These are phyloP conservation scores for Mortierella sp. DNA, from an alignment of 371 early-diverging fungal genomes.

Conservation along the genomic window DNA sequence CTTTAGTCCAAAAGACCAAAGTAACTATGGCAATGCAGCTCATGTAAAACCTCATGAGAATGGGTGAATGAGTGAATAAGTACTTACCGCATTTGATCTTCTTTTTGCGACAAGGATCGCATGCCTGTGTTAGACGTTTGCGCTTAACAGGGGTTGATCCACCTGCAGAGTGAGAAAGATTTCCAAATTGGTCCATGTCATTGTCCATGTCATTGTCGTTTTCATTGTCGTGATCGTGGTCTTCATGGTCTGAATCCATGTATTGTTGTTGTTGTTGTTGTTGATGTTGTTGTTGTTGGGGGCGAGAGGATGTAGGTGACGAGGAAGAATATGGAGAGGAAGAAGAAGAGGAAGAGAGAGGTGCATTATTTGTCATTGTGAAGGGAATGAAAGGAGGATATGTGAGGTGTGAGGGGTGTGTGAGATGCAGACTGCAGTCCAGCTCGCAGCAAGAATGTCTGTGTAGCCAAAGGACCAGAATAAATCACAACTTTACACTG, in stretches of 20 bases:
- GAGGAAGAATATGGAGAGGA: neutral
- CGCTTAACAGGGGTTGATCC: slow-evolving; percentile 61
- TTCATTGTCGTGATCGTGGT: slow-evolving; percentile 19
- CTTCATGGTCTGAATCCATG: slow-evolving; percentile 11
- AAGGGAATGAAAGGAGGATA: neutral
- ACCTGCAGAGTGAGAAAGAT: neutral
- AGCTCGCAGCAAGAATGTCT: neutral
- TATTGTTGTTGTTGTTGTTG: neutral
- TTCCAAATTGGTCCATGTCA: slow-evolving; percentile 21
- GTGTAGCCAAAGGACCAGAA: no score
- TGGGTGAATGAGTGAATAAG: no score
- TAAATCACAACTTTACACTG: no score
- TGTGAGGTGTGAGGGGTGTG: neutral
- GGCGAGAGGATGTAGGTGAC: slow-evolving; percentile 1
- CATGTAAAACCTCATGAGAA: no score
- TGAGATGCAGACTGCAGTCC: neutral
- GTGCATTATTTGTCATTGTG: slow-evolving; percentile 2
- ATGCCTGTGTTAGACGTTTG: slow-evolving; percentile 84
- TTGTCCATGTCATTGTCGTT: slow-evolving; percentile 26
- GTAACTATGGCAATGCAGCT: no score
- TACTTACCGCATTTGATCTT: slow-evolving; percentile 70
- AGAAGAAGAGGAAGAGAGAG: neutral
- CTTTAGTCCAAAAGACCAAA: neutral
- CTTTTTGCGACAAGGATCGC: slow-evolving; percentile 83
- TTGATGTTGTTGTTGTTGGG: neutral